Percentiles rank a stretch among this genome's conserved stretches.
Conservation (phyloP, 768 basidiomycete genomes). For the Boletales sp. region DNA sequence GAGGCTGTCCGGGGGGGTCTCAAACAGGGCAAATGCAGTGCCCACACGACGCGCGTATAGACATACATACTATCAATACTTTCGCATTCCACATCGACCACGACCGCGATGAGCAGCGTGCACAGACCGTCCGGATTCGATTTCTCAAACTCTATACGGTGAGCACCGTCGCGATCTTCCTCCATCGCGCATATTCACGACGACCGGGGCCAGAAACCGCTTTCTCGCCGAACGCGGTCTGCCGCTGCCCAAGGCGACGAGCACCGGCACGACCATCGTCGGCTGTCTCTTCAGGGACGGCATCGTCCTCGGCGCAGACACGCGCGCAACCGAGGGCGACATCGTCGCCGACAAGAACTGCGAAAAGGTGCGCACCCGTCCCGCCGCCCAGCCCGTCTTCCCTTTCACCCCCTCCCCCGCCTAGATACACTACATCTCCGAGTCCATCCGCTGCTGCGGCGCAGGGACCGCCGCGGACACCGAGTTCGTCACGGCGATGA, state of each 20-base stretch:
- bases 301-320: slow-evolving; percentile 93
- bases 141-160: slow-evolving; percentile 76
- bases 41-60: slow-evolving; percentile 30
- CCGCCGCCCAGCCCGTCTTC: background rate
- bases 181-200: background rate
- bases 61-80: background rate
- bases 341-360: slow-evolving; percentile 99
- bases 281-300: slow-evolving; percentile 92
- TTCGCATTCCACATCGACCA: background rate
- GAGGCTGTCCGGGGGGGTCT: slow-evolving; percentile 11
- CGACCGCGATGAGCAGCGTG: slow-evolving; percentile 40
- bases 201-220: slow-evolving; percentile 50
- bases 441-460: slow-evolving; percentile 95
- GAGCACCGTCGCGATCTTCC: slow-evolving; percentile 8
- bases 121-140: slow-evolving; percentile 64
- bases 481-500: slow-evolving; percentile 90
- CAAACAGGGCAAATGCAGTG: slow-evolving; percentile 14
- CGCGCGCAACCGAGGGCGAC: slow-evolving; percentile 88
- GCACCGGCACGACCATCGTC: slow-evolving; percentile 97
- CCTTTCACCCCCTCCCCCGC: background rate
- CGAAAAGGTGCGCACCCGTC: slow-evolving; percentile 59
- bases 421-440: slow-evolving; percentile 96
- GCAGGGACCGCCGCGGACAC: slow-evolving; percentile 99
- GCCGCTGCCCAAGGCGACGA: slow-evolving; percentile 77
- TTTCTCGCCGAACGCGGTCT: slow-evolving; percentile 70